These are phyloP conservation scores for Gossypium ekmanianum DNA, from an alignment of 345 rosid species.

Conservation along the genomic window DNA sequence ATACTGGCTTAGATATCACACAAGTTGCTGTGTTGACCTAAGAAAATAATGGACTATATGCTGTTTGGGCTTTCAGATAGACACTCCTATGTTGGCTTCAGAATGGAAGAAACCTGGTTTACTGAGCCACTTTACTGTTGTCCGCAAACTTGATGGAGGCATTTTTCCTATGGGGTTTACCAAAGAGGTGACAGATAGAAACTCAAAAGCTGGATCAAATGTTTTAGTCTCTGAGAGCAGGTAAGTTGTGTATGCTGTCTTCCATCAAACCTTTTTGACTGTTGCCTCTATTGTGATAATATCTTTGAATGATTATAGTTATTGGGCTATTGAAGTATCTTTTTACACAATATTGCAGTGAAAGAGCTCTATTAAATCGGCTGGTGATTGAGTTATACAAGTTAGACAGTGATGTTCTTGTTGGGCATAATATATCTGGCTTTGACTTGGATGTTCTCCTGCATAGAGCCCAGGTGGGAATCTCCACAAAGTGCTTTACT, in stretches of 20 bases:
- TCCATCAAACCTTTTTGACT: neutral
- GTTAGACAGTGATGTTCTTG: slow-evolving; percentile 90
- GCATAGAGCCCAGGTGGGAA: slow-evolving; percentile 78
- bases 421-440: slow-evolving; percentile 96
- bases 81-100: slow-evolving; percentile 80
- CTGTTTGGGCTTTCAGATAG: slow-evolving; percentile 61
- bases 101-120: slow-evolving; percentile 82
- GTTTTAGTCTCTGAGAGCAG: slow-evolving; percentile 80
- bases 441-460: slow-evolving; percentile 96
- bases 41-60: slow-evolving; percentile 13
- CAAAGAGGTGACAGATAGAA: slow-evolving; percentile 80
- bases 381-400: slow-evolving; percentile 80
- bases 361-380: slow-evolving; percentile 86
- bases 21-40: slow-evolving; percentile 14
- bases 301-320: neutral
- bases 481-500: slow-evolving; percentile 18
- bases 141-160: slow-evolving; percentile 90
- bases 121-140: slow-evolving; percentile 81
- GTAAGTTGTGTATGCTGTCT: slow-evolving; percentile 30
- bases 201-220: slow-evolving; percentile 68
- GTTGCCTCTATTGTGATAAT: slow-evolving; percentile 11
- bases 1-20: neutral
- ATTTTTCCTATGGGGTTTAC: slow-evolving; percentile 93
- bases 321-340: slow-evolving; percentile 8
- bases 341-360: slow-evolving; percentile 52